Conservation (phyloP, 345 rosid species). For the Odontarrhena argentea region DNA sequence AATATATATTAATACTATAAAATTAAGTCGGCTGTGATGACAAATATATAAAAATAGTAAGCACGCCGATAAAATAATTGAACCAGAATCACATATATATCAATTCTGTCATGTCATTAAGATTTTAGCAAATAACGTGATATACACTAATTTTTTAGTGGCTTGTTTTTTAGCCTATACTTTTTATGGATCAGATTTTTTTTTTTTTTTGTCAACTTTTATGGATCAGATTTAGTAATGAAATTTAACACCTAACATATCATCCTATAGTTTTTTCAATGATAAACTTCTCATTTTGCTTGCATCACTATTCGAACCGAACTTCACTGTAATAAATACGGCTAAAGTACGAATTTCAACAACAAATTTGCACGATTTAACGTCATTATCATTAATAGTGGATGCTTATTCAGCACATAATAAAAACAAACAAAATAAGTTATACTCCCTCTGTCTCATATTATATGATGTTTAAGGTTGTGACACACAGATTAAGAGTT, state of each 20-base stretch:
- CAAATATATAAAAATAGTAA: slow-evolving; percentile 3
- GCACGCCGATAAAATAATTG: slow-evolving; percentile 25
- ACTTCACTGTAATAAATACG: neutral
- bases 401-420: slow-evolving; percentile 6
- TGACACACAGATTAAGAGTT: too few relatives aligned
- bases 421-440: neutral
- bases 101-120: neutral
- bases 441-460: too few relatives aligned
- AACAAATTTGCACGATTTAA: slow-evolving; percentile 2
- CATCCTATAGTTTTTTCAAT: too few relatives aligned
- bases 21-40: slow-evolving; percentile 24
- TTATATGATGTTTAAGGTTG: too few relatives aligned
- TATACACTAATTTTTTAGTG: too few relatives aligned
- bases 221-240: too few relatives aligned
- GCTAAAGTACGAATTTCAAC: slow-evolving; percentile 6
- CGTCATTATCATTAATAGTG: slow-evolving; percentile 21
- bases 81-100: slow-evolving; percentile 25
- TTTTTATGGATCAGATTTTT: too few relatives aligned
- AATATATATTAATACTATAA: too few relatives aligned
- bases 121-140: slow-evolving; percentile 9
- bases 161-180: neutral
- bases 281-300: neutral
- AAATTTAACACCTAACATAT: too few relatives aligned
- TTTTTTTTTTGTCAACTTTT: too few relatives aligned
- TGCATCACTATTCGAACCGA: neutral